Base-by-base conservation (phyloP, 352 stramenopile species). In the Phytopythium mirpurense region DNA sequence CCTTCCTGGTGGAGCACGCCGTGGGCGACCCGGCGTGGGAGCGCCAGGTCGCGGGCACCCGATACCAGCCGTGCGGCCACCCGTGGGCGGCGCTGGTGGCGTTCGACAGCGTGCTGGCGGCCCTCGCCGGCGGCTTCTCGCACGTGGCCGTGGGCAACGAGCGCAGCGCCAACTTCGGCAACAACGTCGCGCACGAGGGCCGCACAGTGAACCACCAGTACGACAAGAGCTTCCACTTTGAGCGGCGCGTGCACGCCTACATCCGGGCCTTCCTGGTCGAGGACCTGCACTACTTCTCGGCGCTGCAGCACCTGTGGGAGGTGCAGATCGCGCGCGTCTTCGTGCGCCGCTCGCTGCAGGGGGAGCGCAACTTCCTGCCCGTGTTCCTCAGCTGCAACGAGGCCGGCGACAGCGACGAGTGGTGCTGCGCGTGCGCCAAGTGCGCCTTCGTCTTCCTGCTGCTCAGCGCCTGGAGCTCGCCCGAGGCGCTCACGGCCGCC, bases 361-460 rank as follows among this genome's bases (percentile, higher is more conserved):
- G 32, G 7, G 18, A 19, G 35, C 32, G 60, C 19, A 63, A 70
- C 36, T 74, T 74, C 27, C 45, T 78, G 24, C 56, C 50, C 8
- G 57, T 75, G 10, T 78, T 78, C 45, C 54, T 74, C 44, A 78
- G 68, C 56, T 78, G 68, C 50, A 78, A 78, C 40, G 62, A 74
- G 40, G 63, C 64, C 38, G 45, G 49, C 15, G 53, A 68, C n/a
- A 59, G 63, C 2, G 60, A 71, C 40, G 63, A 67, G 26, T 78
- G 68, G 68, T 78, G 68, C 51, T 72, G 59, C 35, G 42, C 65
- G 21, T 78, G 68, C 45, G 65, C 65, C 23, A 78, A 78, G 50
- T 78, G 68, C 42, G 65, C 62, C 3, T 78, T 78, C 47, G 68
- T 74, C 8, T 74, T 67, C 53, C 56, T 74, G 32, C 49, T 78